A percentile compares a stretch with the other conserved stretches of the same genome.
Evolutionary conservation across 108 stramenopile species (phyloP).

Genomic region (Skeletonema tropicum): DNA sequence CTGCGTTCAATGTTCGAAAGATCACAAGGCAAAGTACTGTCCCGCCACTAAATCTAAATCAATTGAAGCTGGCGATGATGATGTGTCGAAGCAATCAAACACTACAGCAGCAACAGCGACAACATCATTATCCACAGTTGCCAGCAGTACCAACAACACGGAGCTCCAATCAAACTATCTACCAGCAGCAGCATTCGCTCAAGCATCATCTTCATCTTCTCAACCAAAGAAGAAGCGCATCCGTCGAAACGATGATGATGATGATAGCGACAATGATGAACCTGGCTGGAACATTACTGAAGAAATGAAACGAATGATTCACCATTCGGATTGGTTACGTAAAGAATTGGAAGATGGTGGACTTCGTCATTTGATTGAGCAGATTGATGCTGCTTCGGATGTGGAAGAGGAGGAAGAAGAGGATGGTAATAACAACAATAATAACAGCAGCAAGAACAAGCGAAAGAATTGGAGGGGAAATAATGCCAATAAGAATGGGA

Average conservation of each 20-base stretch:
- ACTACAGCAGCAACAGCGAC: neutral
- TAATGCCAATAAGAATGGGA: slow-evolving; percentile 12
- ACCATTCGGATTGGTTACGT: slow-evolving; percentile 65
- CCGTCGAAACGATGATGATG: slow-evolving; percentile 54
- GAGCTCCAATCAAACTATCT: slow-evolving; percentile 27
- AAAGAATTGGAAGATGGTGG: slow-evolving; percentile 76
- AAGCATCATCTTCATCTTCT: slow-evolving; percentile 3
- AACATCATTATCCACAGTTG: neutral
- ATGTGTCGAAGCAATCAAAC: slow-evolving; percentile 2
- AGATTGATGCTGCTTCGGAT: slow-evolving; percentile 51
- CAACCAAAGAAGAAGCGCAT: slow-evolving; percentile 1
- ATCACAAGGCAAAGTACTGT: slow-evolving; percentile 65
- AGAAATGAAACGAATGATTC: slow-evolving; percentile 68
- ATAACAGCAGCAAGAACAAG: neutral
- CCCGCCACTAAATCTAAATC: slow-evolving; percentile 11
- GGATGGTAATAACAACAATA: neutral
- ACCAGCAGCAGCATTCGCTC: neutral
- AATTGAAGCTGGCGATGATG: neutral
- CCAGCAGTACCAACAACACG: slow-evolving; percentile 6
- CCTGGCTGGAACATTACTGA: slow-evolving; percentile 75
- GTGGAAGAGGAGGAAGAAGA: slow-evolving; percentile 29
- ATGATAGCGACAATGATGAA: slow-evolving; percentile 50
- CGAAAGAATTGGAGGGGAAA: slow-evolving; percentile 9
- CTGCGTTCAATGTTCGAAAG: slow-evolving; percentile 72
- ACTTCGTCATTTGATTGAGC: slow-evolving; percentile 58